Evolutionary conservation across 1,139 yeast genomes (phyloP), one percentile per base, ranked within the genome.

Genomic region (Petasospora rhodanensis): DNA sequence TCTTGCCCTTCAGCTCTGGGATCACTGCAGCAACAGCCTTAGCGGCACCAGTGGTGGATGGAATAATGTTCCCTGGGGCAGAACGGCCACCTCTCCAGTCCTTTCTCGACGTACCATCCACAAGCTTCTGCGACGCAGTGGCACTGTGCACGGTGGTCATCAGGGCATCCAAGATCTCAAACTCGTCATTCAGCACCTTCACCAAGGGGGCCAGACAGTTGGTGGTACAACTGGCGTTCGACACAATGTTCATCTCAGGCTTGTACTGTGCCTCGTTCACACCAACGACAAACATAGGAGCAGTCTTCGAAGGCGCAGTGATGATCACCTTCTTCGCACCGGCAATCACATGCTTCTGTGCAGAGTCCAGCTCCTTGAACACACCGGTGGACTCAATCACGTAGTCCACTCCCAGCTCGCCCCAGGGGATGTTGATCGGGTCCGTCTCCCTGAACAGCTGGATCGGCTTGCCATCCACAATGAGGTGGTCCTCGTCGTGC

Each of bases 21-120:
- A 82, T 78, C 60, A 82, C 93, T 70, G 81, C 81, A 70, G 91
- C 91, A 55, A 82, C 93, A 56, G 91, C 91, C 76, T 82, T 82
- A 54, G 93, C 93, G 54, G 93, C 93, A 77, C 93, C 93, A 44
- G 93, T 82, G 49, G 91, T 79, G 35, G 91, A 80, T 67, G 93
- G 93, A 57, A 82, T 82, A 60, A 82, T 82, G 80, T 82, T 82
- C 63, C 86, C 93, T 49, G 89, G 79, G 60, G 93, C 93, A 56
- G 91, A 81, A 76, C 93, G 78, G 66, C 93, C 93, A 69, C 91
- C 93, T 80, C 93, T 80, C 93, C 93, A 82, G 73, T 82, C 93
- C 74, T 82, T 82, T 76, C 80, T 87, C 66, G 93, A 82, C 63
- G 93, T 89, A 76, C 93, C 93, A 64, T 82, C 93, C 51, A 82